phyloP scores from a whole-genome alignment of 192 early-diverging fungal genomes.

The Coemansia sp. region DNA sequence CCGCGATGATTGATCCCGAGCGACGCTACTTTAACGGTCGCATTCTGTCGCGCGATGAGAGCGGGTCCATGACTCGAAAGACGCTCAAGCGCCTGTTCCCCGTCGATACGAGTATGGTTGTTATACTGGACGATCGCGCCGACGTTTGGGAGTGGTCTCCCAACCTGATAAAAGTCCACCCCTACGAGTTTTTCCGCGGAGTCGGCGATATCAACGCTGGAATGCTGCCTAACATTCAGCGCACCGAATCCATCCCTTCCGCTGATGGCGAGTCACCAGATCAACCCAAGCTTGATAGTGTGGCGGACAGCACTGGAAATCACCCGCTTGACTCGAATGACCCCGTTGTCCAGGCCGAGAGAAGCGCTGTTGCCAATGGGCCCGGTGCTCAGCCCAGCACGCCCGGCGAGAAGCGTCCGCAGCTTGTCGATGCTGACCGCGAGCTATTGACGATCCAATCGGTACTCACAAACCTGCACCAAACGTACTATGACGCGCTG shows the following conservation, averaged over 20 bases:
- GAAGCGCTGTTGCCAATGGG: not conserved
- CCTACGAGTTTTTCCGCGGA: conserved; percentile 92
- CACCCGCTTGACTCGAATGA: conserved; percentile 24
- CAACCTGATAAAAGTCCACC: conserved; percentile 84
- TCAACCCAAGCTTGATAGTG: not conserved
- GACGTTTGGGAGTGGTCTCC: conserved; percentile 94
- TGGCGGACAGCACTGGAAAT: not conserved
- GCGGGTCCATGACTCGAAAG: conserved; percentile 77
- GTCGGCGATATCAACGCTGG: conserved; percentile 95
- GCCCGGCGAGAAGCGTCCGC: conserved; percentile 2
- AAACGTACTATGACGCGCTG: conserved; percentile 61
- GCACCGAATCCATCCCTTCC: not conserved
- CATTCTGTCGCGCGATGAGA: conserved; percentile 92
- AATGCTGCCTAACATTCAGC: conserved; percentile 25
- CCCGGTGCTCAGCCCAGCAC: not conserved
- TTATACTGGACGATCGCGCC: conserved; percentile 90
- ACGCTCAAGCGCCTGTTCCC: conserved; percentile 86
- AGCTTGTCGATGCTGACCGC: conserved; percentile 57
- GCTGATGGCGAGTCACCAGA: not conserved
- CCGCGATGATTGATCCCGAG: conserved; percentile 82
- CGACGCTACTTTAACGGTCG: conserved; percentile 76
- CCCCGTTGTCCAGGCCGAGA: conserved; percentile 21
- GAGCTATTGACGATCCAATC: conserved; percentile 56
- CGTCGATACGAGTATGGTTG: conserved; percentile 93
- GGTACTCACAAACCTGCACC: conserved; percentile 68